Base-by-base conservation (phyloP, 352 stramenopile species). In the Peronosclerospora sorghi region DNA sequence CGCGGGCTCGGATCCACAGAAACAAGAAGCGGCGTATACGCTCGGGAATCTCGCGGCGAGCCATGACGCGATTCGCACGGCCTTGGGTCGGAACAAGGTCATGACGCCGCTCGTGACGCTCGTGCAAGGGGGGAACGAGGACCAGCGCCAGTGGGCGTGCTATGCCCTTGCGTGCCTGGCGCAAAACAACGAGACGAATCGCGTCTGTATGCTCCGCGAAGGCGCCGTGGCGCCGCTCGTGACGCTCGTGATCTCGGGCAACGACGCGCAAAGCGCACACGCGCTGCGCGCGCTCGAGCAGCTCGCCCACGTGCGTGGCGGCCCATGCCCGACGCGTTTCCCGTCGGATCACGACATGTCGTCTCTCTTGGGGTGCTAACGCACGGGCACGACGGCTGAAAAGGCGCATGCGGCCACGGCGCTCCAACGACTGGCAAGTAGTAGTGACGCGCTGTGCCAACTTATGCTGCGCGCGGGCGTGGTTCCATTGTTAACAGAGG, bases 71-170 rank as follows among this genome's bases (percentile, higher is more conserved):
- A 54, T 45, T 23, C 45, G 46, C 18, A 32, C 32, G 13, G 18
- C 30, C 7, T 19, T 35, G 17, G 17, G 10, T 5, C 46, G 47
- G 3, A 35, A 51, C 46, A 46, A 41, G 19, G 52, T 41, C 1
- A 56, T 61, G 30, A 35, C 45, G n/a, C 45, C 50, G 1, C 42
- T 64, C 19, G 41, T 60, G 2, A 34, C 14, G 0, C 54, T 64
- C 15, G 20, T 64, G 8, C 45, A 32, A 32, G 37, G 36, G 5
- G 51, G 40, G 5, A 59, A 35, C n/a, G 6, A 60, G n/a, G 41
- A 27, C 2, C 50, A 64, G 12, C 59, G 45, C 32, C 45, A 64
- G n/a, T 45, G 52, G 36, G 55, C 50, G 1, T 40, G 52, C 4
- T 51, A 53, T 9, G 50, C 55, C 0, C 5, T 64, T 6, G 52